These are phyloP conservation scores for Amanita subjunquillea DNA, from an alignment of 768 basidiomycete genomes.

Conservation along the genomic window DNA sequence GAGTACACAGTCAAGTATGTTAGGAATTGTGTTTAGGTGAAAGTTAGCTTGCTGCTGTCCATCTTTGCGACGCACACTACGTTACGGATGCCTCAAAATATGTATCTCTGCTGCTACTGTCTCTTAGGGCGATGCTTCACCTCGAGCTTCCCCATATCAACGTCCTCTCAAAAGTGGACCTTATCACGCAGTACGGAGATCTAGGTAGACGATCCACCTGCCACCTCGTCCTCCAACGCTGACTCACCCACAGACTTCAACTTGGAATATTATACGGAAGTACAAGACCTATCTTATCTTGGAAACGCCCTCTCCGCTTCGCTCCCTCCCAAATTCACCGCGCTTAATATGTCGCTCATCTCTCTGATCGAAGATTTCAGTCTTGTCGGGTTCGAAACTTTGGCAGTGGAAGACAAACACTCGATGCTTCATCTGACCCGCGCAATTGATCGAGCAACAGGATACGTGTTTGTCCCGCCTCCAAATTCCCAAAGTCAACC, in stretches of 20 bases:
- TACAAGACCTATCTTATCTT: slow-evolving; percentile 88
- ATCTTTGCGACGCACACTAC: slow-evolving; percentile 95
- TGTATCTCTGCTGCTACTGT: slow-evolving; percentile 83
- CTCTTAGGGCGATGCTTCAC: slow-evolving; percentile 95
- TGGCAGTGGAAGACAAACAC: slow-evolving; percentile 94
- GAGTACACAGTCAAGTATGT: slow-evolving; percentile 20
- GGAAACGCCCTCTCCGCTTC: slow-evolving; percentile 61
- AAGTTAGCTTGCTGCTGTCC: slow-evolving; percentile 80
- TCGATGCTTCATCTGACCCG: slow-evolving; percentile 88
- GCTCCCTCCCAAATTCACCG: slow-evolving; percentile 51
- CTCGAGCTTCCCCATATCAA: slow-evolving; percentile 97
- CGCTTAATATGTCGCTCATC: slow-evolving; percentile 83
- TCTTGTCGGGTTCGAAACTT: slow-evolving; percentile 91
- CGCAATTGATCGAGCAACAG: slow-evolving; percentile 83
- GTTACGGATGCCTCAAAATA: slow-evolving; percentile 95
- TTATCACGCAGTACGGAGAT: slow-evolving; percentile 85
- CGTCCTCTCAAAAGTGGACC: slow-evolving; percentile 91
- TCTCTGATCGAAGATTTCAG: slow-evolving; percentile 90
- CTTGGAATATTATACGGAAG: slow-evolving; percentile 96
- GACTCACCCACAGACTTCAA: slow-evolving; percentile 66
- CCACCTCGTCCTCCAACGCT: background rate
- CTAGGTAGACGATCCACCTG: slow-evolving; percentile 41
- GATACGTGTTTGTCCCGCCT: slow-evolving; percentile 77
- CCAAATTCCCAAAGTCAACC: slow-evolving; percentile 13
- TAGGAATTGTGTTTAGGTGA: background rate